Evolutionary conservation across 1,139 yeast species (phyloP).

Genomic region (Lodderomyces elongisporus): DNA sequence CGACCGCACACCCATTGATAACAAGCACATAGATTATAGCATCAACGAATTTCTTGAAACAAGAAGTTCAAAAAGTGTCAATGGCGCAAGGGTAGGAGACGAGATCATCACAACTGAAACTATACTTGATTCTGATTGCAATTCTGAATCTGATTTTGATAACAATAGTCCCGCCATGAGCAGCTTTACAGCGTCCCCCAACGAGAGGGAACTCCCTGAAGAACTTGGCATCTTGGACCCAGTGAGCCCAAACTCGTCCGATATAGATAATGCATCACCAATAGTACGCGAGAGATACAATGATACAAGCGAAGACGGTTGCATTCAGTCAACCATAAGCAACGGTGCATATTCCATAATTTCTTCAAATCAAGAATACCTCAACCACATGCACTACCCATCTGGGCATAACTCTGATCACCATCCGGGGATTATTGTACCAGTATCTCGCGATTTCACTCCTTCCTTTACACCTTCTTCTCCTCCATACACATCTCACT

Average conservation of each 20-base stretch:
- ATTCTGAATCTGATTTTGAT: too few species aligned
- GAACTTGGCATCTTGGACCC: slow-evolving; percentile 10
- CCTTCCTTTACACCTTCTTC: slow-evolving; percentile 4
- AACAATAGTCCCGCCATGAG: slow-evolving; percentile 11
- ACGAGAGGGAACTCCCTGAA: neutral
- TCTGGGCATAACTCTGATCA: neutral
- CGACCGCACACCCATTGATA: slow-evolving; percentile 22
- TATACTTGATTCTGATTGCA: too few species aligned
- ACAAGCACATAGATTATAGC: too few species aligned
- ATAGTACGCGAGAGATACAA: slow-evolving; percentile 1
- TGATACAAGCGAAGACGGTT: slow-evolving; percentile 1
- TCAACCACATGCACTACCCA: neutral
- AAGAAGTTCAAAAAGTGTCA: too few species aligned
- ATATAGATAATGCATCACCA: slow-evolving; percentile 10
- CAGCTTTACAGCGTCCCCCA: slow-evolving; percentile 9
- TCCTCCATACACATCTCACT: slow-evolving; percentile 5
- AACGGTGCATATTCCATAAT: slow-evolving; percentile 9
- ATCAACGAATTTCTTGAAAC: too few species aligned
- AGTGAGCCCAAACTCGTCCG: slow-evolving; percentile 13
- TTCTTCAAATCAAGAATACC: slow-evolving; percentile 8
- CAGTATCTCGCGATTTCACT: slow-evolving; percentile 5
- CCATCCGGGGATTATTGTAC: slow-evolving; percentile 1
- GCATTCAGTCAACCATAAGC: slow-evolving; percentile 1
- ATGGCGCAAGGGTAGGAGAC: too few species aligned
- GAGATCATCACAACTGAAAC: too few species aligned